Evolutionary conservation across 306 rosid genomes (phyloP), one percentile per base, ranked within the genome.

Genomic region (Hylodesmum podocarpum): DNA sequence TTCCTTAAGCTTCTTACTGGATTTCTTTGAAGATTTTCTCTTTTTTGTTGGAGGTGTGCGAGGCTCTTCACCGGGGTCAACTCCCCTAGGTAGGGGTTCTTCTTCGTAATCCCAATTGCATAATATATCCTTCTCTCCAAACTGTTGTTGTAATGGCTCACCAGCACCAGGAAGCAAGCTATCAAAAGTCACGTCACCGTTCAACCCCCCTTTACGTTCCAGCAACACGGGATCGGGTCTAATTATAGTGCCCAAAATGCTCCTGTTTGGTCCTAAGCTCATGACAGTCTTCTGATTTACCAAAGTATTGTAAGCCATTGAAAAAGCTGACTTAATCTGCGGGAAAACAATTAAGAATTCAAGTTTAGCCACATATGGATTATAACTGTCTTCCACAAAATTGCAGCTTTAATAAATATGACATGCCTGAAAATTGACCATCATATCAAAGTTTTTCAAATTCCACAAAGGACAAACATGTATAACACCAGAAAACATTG

Each of bases 121-220:
- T 46, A 88, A 55, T 36, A 92, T 86, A 74, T 83, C 96, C 16
- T 70, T 75, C 27, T 75, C 86, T 74, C 84, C 87, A 36, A 53
- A 65, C 18, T 78, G 84, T 6, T 49, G 77, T 39, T 80, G 84
- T 66, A 92, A 41, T 77, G 91, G 92, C 78, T 92, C 88, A 12
- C 97, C 94, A 18, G 97, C 99, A 74, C 99, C 97, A 3, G 97
- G 99, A 81, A 95, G 99, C 89, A 95, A 78, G 81, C 86, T 91
- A 76, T 78, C 62, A 62, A 90, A 89, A 59, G 92, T 88, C 63
- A 89, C 87, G 40, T 85, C 88, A 18, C 99, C 96, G 3, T 84
- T 77, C 21, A 67, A 85, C 16, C 97, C 97, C 15, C 97, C 97
- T 78, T 89, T 95, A 34, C 99, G 96, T 79, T 88, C 89, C 51